Evolutionary conservation across 495 filamentous ascomycete genomes (phyloP).

Genomic region (Coniosporium apollinis): DNA sequence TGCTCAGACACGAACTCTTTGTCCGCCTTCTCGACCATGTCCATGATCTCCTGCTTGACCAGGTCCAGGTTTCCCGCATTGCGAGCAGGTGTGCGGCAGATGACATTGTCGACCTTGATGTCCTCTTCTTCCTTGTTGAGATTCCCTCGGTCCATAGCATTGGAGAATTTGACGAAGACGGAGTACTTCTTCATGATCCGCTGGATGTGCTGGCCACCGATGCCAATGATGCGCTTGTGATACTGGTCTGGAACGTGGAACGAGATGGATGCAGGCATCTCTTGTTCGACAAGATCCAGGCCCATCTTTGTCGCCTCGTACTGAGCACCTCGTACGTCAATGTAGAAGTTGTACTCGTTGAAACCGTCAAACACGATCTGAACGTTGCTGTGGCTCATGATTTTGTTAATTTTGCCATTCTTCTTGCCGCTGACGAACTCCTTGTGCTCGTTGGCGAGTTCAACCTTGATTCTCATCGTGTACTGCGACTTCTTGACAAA

Average conservation of each 20-base stretch:
- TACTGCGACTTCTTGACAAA: conserved; percentile 77
- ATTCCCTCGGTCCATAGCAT: conserved; percentile 95
- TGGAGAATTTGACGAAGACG: conserved; percentile 98
- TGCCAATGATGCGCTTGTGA: conserved; percentile 98
- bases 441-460: conserved; percentile 97
- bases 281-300: conserved; percentile 83
- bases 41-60: conserved; percentile 97
- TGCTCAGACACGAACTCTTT: conserved; percentile 90
- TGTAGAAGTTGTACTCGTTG: conserved; percentile 99
- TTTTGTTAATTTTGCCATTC: conserved; percentile 99
- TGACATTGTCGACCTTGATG: conserved; percentile 96
- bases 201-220: conserved; percentile 95
- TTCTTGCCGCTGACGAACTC: conserved; percentile 99
- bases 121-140: conserved; percentile 92
- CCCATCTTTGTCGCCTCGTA: conserved; percentile 89
- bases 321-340: conserved; percentile 80
- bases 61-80: conserved; percentile 93
- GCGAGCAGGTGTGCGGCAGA: conserved; percentile 90
- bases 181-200: conserved; percentile 99
- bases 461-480: conserved; percentile 91
- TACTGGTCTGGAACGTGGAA: conserved; percentile 99
- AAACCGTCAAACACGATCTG: conserved; percentile 98
- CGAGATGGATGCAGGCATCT: conserved; percentile 97
- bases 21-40: conserved; percentile 96
- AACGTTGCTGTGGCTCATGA: conserved; percentile 97